Conservation (phyloP, 768 basidiomycete species). For the Mycena vitilis region DNA sequence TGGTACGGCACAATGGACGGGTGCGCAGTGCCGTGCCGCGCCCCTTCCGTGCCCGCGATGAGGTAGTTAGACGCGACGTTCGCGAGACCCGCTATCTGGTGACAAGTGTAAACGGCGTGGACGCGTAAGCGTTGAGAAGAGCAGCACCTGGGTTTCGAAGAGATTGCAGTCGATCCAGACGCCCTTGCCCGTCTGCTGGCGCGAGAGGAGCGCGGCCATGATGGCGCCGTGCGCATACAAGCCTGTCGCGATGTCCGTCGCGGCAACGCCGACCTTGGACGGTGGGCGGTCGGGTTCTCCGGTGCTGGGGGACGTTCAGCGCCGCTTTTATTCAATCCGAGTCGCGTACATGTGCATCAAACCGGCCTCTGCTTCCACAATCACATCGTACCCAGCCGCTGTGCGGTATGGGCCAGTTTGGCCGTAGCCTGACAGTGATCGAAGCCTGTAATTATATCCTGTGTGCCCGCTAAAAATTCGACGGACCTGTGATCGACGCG, state of each 20-base stretch:
- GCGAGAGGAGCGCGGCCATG: slow-evolving; percentile 87
- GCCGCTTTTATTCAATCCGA: slow-evolving; percentile 6
- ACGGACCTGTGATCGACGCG: slow-evolving; percentile 90
- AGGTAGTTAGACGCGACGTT: slow-evolving; percentile 96
- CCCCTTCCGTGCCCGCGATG: slow-evolving; percentile 84
- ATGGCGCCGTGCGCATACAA: slow-evolving; percentile 94
- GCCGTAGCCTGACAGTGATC: no score
- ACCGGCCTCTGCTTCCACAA: slow-evolving; percentile 91
- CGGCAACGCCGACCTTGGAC: slow-evolving; percentile 95
- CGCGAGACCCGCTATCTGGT: slow-evolving; percentile 88
- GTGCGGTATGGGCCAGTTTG: slow-evolving; percentile 91
- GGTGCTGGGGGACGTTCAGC: slow-evolving; percentile 61
- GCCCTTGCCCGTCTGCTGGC: slow-evolving; percentile 86
- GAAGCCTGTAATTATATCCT: no score
- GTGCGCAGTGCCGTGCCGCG: slow-evolving; percentile 91
- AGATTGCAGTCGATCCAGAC: slow-evolving; percentile 94
- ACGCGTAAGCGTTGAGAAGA: background rate
- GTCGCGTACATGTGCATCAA: slow-evolving; percentile 86
- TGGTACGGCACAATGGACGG: slow-evolving; percentile 96
- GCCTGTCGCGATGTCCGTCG: slow-evolving; percentile 89
- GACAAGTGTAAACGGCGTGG: background rate
- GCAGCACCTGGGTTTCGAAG: slow-evolving; percentile 88
- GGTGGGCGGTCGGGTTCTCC: slow-evolving; percentile 90
- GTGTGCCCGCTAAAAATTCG: no score
- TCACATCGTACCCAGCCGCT: slow-evolving; percentile 89